Percentiles rank a stretch among this genome's conserved stretches.
phyloP scores from a whole-genome alignment of 306 rosid species.

The Styphnolobium japonicum region DNA sequence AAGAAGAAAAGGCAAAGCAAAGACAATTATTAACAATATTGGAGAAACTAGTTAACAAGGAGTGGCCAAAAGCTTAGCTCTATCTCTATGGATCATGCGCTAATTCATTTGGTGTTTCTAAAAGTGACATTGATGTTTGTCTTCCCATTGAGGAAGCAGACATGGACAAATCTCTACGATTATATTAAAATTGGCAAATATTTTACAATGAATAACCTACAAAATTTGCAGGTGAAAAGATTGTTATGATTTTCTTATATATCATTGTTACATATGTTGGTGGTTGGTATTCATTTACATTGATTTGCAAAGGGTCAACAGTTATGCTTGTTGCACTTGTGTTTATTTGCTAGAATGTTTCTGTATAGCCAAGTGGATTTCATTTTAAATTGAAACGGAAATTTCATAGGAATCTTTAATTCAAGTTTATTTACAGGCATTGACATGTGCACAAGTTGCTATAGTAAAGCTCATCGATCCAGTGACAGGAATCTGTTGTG shows the following conservation, averaged over 20 bases:
- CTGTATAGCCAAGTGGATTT: too few relatives aligned
- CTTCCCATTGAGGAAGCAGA: slow-evolving; percentile 53
- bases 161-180: slow-evolving; percentile 55
- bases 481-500: too few relatives aligned
- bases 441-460: too few relatives aligned
- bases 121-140: slow-evolving; percentile 68
- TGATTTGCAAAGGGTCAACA: not conserved
- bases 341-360: too few relatives aligned
- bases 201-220: slow-evolving; percentile 51
- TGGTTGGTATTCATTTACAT: not conserved
- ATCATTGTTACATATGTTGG: not conserved
- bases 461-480: too few relatives aligned
- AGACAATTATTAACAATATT: slow-evolving; percentile 46
- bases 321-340: too few relatives aligned
- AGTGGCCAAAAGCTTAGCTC: slow-evolving; percentile 69
- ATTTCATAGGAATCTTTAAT: too few relatives aligned
- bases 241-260: slow-evolving; percentile 1
- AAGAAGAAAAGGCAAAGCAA: slow-evolving; percentile 70
- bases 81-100: too few relatives aligned
- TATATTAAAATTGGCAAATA: slow-evolving; percentile 57
- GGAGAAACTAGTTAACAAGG: slow-evolving; percentile 49
- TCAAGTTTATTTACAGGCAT: too few relatives aligned
- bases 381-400: too few relatives aligned
- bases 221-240: slow-evolving; percentile 63
- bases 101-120: too few relatives aligned